Conservation (phyloP, 2,329 filamentous ascomycete species). For the Hypoxylon sp. region DNA sequence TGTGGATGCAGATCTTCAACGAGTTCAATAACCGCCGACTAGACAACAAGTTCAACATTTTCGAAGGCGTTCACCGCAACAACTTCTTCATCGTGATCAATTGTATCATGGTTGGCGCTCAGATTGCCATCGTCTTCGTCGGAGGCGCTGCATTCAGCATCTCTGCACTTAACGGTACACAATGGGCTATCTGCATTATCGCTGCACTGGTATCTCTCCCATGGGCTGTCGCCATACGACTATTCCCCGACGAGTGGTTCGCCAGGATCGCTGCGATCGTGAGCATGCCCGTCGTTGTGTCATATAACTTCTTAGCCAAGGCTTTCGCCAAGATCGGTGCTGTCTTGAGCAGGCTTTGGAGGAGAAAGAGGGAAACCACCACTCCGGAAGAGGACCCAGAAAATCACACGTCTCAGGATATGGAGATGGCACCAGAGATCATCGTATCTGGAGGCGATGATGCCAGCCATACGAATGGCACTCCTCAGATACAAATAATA, state of each 20-base stretch:
- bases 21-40: slow-evolving; percentile 71
- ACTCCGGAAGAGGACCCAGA: slow-evolving; percentile 7
- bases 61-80: slow-evolving; percentile 65
- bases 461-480: slow-evolving; percentile 5
- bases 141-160: slow-evolving; percentile 64
- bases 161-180: slow-evolving; percentile 55
- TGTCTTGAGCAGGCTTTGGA: slow-evolving; percentile 30
- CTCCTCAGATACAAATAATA: slow-evolving; percentile 40
- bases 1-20: slow-evolving; percentile 79
- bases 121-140: slow-evolving; percentile 66
- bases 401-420: slow-evolving; percentile 3
- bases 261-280: slow-evolving; percentile 44
- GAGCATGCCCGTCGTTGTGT: slow-evolving; percentile 43
- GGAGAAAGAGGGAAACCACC: slow-evolving; percentile 13
- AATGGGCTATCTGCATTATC: slow-evolving; percentile 64
- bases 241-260: slow-evolving; percentile 59
- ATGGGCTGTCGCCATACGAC: slow-evolving; percentile 57
- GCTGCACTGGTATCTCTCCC: slow-evolving; percentile 59
- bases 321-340: slow-evolving; percentile 33
- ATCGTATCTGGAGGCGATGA: slow-evolving; percentile 35
- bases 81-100: slow-evolving; percentile 67
- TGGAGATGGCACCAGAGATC: slow-evolving; percentile 38
- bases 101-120: slow-evolving; percentile 64
- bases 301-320: slow-evolving; percentile 38
- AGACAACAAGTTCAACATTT: slow-evolving; percentile 69